Conservation (phyloP, 1,139 yeast genomes). For the Sugiyamaella xylanicola region DNA sequence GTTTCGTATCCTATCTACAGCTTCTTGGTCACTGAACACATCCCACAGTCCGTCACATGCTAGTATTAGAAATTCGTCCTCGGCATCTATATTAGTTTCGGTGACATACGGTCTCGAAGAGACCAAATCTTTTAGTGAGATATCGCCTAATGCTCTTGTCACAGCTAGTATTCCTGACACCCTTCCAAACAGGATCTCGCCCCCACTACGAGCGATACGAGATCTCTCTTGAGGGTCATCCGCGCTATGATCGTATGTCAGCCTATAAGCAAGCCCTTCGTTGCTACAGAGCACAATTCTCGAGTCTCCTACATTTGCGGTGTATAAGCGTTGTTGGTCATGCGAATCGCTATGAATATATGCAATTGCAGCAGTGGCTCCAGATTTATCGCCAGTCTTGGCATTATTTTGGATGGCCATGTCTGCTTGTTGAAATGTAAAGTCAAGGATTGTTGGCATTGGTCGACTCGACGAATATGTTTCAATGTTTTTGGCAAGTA, state of each 20-base stretch:
- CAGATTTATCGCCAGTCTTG: slow-evolving; percentile 23
- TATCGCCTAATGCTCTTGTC: slow-evolving; percentile 81
- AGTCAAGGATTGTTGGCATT: slow-evolving; percentile 24
- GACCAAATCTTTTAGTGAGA: slow-evolving; percentile 75
- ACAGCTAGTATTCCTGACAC: slow-evolving; percentile 87
- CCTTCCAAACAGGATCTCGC: slow-evolving; percentile 69
- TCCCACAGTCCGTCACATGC: slow-evolving; percentile 98
- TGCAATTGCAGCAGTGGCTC: slow-evolving; percentile 33
- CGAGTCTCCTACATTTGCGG: slow-evolving; percentile 89
- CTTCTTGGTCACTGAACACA: slow-evolving; percentile 74
- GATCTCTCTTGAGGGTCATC: slow-evolving; percentile 65
- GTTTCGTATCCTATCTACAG: slow-evolving; percentile 63
- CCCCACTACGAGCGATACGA: slow-evolving; percentile 68
- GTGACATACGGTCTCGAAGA: slow-evolving; percentile 80
- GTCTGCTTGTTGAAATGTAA: slow-evolving; percentile 33
- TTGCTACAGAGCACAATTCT: slow-evolving; percentile 65
- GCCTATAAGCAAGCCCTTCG: slow-evolving; percentile 61
- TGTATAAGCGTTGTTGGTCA: slow-evolving; percentile 49
- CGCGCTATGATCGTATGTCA: slow-evolving; percentile 83
- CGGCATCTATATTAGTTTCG: slow-evolving; percentile 37
- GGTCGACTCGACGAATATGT: slow-evolving; percentile 13
- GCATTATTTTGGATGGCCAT: slow-evolving; percentile 7
- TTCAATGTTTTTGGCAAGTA: slow-evolving; percentile 23
- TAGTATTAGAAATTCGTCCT: slow-evolving; percentile 71
- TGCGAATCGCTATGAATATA: slow-evolving; percentile 21